A percentile compares a stretch with the other conserved stretches of the same genome.
Evolutionary conservation across 1,284 basidiomycete species (phyloP).

Genomic region (Neonothopanus nambi): DNA sequence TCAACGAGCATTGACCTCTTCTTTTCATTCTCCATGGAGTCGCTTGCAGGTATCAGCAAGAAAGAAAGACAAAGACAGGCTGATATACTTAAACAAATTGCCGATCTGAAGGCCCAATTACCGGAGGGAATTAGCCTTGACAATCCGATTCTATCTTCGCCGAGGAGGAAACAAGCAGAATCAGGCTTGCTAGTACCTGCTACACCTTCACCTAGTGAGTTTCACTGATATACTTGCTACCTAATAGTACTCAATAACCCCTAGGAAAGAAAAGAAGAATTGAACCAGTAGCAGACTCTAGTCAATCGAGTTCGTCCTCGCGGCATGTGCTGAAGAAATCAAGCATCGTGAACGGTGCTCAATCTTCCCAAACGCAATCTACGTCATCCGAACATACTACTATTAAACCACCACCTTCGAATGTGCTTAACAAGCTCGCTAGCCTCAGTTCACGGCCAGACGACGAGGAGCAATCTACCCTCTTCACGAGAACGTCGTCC

Average conservation of each 20-base stretch:
- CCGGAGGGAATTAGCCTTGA: slow-evolving; percentile 23
- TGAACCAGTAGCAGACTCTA: slow-evolving; percentile 10
- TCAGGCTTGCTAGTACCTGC: slow-evolving; percentile 54
- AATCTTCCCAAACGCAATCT: not conserved
- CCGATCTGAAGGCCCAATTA: slow-evolving; percentile 36
- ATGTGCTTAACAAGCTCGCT: slow-evolving; percentile 49
- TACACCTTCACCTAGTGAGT: slow-evolving; percentile 72
- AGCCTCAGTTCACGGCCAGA: slow-evolving; percentile 27
- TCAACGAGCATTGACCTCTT: too few species aligned
- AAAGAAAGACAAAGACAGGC: slow-evolving; percentile 10
- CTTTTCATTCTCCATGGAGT: slow-evolving; percentile 1
- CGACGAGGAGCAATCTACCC: slow-evolving; percentile 20
- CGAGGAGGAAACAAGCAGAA: slow-evolving; percentile 49
- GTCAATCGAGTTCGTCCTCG: not conserved
- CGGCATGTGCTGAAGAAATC: slow-evolving; percentile 5
- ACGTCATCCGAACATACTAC: slow-evolving; percentile 13
- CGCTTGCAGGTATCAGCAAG: not conserved
- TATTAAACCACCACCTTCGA: slow-evolving; percentile 43
- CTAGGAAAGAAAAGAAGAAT: slow-evolving; percentile 49
- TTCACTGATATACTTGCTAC: slow-evolving; percentile 3
- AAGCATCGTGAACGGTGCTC: not conserved
- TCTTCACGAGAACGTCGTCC: slow-evolving; percentile 37
- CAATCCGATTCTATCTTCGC: slow-evolving; percentile 33
- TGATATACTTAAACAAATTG: slow-evolving; percentile 23
- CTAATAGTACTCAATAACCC: slow-evolving; percentile 18